phyloP scores from a whole-genome alignment of 164 flowering plant genomes.

The Vitis riparia region DNA sequence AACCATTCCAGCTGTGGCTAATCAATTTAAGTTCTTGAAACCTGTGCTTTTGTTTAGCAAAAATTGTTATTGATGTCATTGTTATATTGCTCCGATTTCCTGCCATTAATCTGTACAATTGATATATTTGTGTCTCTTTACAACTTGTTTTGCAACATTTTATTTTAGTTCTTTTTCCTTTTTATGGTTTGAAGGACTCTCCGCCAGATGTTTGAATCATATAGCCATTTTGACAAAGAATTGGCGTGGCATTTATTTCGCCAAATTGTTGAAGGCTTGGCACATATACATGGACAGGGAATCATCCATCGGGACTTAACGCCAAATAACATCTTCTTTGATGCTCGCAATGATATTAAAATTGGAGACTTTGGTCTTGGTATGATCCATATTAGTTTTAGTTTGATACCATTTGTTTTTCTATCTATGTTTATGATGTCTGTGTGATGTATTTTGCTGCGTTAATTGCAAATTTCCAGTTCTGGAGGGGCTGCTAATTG shows the following conservation, averaged over 20 bases:
- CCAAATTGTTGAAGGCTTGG: conserved; percentile 96
- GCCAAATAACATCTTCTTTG: conserved; percentile 93
- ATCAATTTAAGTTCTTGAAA: background rate
- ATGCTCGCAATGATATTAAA: conserved; percentile 91
- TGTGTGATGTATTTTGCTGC: background rate
- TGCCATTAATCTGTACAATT: background rate
- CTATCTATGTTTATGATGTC: background rate
- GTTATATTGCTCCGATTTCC: background rate
- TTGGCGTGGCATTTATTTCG: conserved; percentile 85
- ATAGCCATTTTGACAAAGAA: conserved; percentile 72
- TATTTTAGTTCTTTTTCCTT: background rate
- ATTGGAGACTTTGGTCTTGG: conserved; percentile 99
- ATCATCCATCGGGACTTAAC: conserved; percentile 97
- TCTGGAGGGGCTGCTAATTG: background rate
- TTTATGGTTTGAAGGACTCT: conserved; percentile 62
- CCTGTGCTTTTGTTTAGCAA: background rate
- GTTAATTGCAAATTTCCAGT: background rate
- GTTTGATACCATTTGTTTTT: background rate
- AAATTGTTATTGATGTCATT: background rate
- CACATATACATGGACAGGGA: conserved; percentile 96
- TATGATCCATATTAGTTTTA: conserved; percentile 32
- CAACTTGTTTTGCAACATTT: background rate
- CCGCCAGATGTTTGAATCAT: conserved; percentile 77
- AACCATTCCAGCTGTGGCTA: background rate
- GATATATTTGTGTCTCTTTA: background rate